phyloP scores from a whole-genome alignment of 768 basidiomycete species.

The Calocera viscosa region DNA sequence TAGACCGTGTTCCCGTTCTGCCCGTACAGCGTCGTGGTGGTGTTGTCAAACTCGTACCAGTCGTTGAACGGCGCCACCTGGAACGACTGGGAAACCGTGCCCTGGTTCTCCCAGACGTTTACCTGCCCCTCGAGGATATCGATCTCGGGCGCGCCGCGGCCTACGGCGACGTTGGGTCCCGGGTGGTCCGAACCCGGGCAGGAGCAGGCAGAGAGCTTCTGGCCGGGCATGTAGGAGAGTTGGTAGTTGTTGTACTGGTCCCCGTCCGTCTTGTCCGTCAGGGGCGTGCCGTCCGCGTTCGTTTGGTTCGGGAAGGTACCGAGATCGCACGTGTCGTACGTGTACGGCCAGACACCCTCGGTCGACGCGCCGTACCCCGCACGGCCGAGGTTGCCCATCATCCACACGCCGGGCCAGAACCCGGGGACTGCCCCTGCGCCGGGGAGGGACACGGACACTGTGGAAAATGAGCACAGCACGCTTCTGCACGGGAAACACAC shows the following conservation, averaged over 20 bases:
- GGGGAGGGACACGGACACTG: slow-evolving; percentile 57
- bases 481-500: neutral
- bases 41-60: slow-evolving; percentile 33
- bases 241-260: slow-evolving; percentile 38
- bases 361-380: slow-evolving; percentile 85
- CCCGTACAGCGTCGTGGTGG: slow-evolving; percentile 23
- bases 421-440: slow-evolving; percentile 50
- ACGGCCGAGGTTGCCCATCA: slow-evolving; percentile 77
- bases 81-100: slow-evolving; percentile 52
- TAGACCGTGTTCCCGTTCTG: slow-evolving; percentile 26
- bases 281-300: slow-evolving; percentile 42
- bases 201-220: slow-evolving; percentile 66
- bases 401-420: slow-evolving; percentile 87
- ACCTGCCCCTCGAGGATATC: slow-evolving; percentile 69
- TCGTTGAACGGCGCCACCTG: slow-evolving; percentile 55
- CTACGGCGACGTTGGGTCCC: slow-evolving; percentile 42
- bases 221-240: slow-evolving; percentile 74
- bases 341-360: slow-evolving; percentile 81
- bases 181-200: slow-evolving; percentile 68
- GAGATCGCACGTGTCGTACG: slow-evolving; percentile 70
- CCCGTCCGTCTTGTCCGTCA: slow-evolving; percentile 38
- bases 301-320: slow-evolving; percentile 82
- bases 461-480: neutral
- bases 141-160: slow-evolving; percentile 71
- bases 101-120: slow-evolving; percentile 42